Conservation (phyloP, 768 basidiomycete species). For the Clavaria fumosa region DNA sequence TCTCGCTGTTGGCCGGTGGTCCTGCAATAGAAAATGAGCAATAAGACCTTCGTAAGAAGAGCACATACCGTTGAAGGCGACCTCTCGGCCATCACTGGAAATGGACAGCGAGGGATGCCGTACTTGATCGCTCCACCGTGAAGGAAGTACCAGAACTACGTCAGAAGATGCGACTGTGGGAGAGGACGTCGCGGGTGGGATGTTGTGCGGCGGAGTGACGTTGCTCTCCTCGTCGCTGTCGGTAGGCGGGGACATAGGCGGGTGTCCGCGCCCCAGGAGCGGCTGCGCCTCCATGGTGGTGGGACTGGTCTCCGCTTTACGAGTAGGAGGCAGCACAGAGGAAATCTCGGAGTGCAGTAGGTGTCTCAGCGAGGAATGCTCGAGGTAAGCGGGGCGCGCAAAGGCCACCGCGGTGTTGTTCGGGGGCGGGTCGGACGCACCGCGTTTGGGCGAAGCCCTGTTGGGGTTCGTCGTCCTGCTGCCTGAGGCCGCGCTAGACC, state of each 20-base stretch:
- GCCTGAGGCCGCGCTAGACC: conserved; percentile 26
- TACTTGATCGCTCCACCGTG: conserved; percentile 64
- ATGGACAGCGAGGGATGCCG: conserved; percentile 44
- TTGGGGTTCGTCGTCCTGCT: conserved; percentile 15
- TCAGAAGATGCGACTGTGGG: conserved; percentile 21
- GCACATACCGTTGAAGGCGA: conserved; percentile 48
- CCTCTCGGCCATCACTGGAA: conserved; percentile 55
- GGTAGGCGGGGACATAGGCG: conserved; percentile 24
- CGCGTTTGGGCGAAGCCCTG: conserved; percentile 10
- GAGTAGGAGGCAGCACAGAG: conserved; percentile 22
- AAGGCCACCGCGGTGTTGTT: conserved; percentile 28
- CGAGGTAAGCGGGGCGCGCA: conserved; percentile 58
- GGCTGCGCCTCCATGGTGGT: neutral
- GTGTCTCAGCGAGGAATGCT: conserved; percentile 59
- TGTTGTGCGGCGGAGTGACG: conserved; percentile 31
- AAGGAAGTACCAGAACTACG: conserved; percentile 44
- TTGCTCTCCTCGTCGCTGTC: conserved; percentile 60
- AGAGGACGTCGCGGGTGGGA: conserved; percentile 17
- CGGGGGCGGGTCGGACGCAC: conserved; percentile 19
- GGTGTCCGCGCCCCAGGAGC: neutral
- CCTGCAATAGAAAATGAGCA: conserved; percentile 20
- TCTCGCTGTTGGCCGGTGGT: conserved; percentile 42
- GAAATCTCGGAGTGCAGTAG: conserved; percentile 43
- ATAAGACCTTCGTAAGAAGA: conserved; percentile 8
- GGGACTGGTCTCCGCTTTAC: conserved; percentile 21